These are phyloP conservation scores for Ascochyta rabiei DNA, from an alignment of 2,329 filamentous ascomycete species.

Conservation along the genomic window DNA sequence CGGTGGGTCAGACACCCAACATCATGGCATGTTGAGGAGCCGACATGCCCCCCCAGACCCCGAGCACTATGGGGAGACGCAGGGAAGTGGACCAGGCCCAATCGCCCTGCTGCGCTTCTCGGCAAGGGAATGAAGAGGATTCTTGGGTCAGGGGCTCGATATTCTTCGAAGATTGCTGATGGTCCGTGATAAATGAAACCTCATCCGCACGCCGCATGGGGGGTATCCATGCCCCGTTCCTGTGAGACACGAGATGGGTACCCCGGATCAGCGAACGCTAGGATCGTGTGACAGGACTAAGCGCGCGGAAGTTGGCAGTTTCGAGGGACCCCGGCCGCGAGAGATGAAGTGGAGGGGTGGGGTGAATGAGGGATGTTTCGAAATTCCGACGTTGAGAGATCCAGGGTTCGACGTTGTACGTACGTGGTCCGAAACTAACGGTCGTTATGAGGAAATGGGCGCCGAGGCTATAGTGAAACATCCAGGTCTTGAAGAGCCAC, in stretches of 20 bases:
- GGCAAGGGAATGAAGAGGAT: neutral
- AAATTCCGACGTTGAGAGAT: conserved; percentile 1
- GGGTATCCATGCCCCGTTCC: neutral
- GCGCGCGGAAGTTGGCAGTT: conserved; percentile 5
- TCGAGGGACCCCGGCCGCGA: neutral
- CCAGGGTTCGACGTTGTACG: conserved; percentile 8
- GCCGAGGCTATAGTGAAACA: conserved; percentile 12
- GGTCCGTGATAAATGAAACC: neutral
- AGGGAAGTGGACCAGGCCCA: conserved; percentile 1
- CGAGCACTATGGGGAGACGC: conserved; percentile 4
- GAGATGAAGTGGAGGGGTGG: neutral
- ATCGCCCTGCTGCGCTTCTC: neutral
- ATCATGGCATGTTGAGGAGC: neutral
- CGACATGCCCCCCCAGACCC: neutral
- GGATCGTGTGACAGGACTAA: conserved; percentile 8
- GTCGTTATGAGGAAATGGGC: neutral
- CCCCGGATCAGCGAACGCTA: conserved; percentile 10
- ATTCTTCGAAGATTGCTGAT: conserved; percentile 4
- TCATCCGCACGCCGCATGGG: neutral
- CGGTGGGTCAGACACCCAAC: neutral
- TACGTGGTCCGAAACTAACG: conserved; percentile 2
- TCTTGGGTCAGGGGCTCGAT: conserved; percentile 3
- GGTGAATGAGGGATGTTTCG: neutral
- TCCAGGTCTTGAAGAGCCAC: neutral
- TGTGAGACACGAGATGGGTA: neutral